phyloP scores from a whole-genome alignment of 129 eudicot species.

The Flaveria trinervia region DNA sequence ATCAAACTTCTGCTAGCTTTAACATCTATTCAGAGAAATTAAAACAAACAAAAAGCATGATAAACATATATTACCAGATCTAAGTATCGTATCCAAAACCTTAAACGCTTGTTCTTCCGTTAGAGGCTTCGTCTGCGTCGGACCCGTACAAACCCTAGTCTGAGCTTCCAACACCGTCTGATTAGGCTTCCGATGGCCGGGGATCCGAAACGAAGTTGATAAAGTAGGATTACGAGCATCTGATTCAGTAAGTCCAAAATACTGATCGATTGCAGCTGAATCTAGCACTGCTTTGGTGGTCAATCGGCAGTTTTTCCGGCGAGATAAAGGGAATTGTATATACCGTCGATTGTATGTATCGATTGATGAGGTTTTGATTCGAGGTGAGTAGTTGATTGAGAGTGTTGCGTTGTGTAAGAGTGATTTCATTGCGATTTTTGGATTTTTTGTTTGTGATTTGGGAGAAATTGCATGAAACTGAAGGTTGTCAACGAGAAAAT shows the following conservation, averaged over 20 bases:
- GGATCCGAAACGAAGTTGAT: constrained; percentile 67
- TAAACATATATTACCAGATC: constrained; percentile 58
- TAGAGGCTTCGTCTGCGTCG: constrained; percentile 88
- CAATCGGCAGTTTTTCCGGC: constrained; percentile 19
- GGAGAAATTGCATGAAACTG: constrained; percentile 27
- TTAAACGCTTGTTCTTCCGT: constrained; percentile 85
- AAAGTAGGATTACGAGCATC: constrained; percentile 64
- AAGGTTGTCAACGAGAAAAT: constrained; percentile 23
- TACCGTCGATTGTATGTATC: constrained; percentile 25
- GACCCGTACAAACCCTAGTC: constrained; percentile 95
- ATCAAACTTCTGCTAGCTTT: constrained; percentile 6
- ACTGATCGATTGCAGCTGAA: constrained; percentile 44
- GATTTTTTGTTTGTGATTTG: neutral
- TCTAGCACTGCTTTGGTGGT: constrained; percentile 48
- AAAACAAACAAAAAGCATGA: neutral
- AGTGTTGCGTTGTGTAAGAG: constrained; percentile 43
- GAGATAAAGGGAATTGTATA: constrained; percentile 24
- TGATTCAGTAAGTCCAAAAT: constrained; percentile 42
- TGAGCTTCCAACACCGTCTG: constrained; percentile 93
- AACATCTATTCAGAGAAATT: neutral
- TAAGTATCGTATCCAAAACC: constrained; percentile 78
- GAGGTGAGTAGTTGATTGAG: constrained; percentile 13
- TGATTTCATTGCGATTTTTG: constrained; percentile 49
- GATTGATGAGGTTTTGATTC: constrained; percentile 27
- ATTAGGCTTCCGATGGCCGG: constrained; percentile 54